Conservation (phyloP, 2,329 filamentous ascomycete species). For the Chaetomium sp. region DNA sequence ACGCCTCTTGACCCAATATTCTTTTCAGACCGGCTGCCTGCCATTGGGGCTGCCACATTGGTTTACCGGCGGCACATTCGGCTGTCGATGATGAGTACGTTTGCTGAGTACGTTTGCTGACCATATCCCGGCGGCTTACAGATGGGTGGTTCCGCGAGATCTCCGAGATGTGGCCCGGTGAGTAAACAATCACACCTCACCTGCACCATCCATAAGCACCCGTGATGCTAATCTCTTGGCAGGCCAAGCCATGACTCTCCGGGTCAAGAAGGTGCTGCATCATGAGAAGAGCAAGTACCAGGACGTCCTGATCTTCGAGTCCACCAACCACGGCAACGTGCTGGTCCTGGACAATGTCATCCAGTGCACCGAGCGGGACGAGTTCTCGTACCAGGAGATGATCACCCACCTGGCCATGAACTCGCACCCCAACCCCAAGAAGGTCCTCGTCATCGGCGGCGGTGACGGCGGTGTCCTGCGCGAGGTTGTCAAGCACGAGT, state of each 20-base stretch:
- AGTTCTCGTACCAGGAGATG: conserved; percentile 99
- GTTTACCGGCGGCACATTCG: neutral
- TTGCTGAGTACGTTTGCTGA: conserved; percentile 15
- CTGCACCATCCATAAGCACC: neutral
- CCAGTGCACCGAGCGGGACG: conserved; percentile 96
- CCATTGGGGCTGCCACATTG: neutral
- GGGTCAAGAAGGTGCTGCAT: conserved; percentile 96
- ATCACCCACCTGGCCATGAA: conserved; percentile 98
- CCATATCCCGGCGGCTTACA: conserved; percentile 42
- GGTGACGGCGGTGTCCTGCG: conserved; percentile 97
- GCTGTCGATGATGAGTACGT: neutral
- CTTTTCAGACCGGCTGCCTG: neutral
- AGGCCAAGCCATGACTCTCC: conserved; percentile 97
- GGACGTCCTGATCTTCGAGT: conserved; percentile 98
- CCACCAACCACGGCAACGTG: conserved; percentile 92
- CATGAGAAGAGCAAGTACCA: conserved; percentile 99
- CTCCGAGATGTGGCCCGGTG: conserved; percentile 93
- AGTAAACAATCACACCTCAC: conserved; percentile 36
- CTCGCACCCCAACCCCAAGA: conserved; percentile 97
- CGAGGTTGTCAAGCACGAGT: conserved; percentile 98
- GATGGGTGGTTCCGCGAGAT: conserved; percentile 99
- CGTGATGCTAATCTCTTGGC: conserved; percentile 3
- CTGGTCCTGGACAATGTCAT: conserved; percentile 98
- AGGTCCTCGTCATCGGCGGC: conserved; percentile 96
- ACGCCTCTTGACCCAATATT: conserved; percentile 1